Evolutionary conservation across 805 yeast genomes (phyloP).

Genomic region (Sungouiella blattae): DNA sequence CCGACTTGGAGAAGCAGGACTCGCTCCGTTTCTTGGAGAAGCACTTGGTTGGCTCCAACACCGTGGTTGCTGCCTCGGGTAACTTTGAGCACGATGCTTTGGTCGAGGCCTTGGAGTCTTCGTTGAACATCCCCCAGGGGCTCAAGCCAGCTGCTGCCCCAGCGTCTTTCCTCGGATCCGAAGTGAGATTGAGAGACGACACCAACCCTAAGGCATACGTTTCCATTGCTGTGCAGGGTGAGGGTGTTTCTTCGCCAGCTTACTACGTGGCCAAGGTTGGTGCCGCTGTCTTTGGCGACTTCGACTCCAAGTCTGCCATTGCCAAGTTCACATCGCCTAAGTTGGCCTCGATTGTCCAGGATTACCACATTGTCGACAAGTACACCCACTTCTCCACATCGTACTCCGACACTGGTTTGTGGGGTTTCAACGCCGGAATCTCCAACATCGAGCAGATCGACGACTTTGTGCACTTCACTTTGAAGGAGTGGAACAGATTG

Average conservation of each 20-base stretch:
- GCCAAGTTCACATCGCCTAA: slow-evolving; percentile 59
- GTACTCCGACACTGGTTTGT: slow-evolving; percentile 75
- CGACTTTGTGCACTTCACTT: slow-evolving; percentile 75
- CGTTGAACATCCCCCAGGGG: slow-evolving; percentile 50
- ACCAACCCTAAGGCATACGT: slow-evolving; percentile 78
- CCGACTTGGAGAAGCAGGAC: slow-evolving; percentile 57
- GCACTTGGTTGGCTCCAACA: slow-evolving; percentile 59
- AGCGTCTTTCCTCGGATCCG: slow-evolving; percentile 78
- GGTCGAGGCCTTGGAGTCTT: slow-evolving; percentile 59
- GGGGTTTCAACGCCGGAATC: slow-evolving; percentile 75
- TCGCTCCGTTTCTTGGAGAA: slow-evolving; percentile 51
- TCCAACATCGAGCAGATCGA: slow-evolving; percentile 59
- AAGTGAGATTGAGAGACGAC: slow-evolving; percentile 85
- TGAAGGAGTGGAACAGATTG: slow-evolving; percentile 87
- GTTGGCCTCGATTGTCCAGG: slow-evolving; percentile 64
- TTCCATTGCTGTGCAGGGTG: slow-evolving; percentile 73
- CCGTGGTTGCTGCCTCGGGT: slow-evolving; percentile 70
- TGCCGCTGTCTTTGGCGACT: slow-evolving; percentile 52
- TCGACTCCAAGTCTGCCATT: slow-evolving; percentile 51
- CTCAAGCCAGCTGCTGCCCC: slow-evolving; percentile 44
- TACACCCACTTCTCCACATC: slow-evolving; percentile 70
- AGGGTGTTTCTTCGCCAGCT: slow-evolving; percentile 57
- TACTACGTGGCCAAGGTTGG: slow-evolving; percentile 74
- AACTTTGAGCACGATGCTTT: slow-evolving; percentile 66
- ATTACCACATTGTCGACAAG: slow-evolving; percentile 69